Evolutionary conservation across 257 asterid species (phyloP), one percentile per base, ranked within the genome.

Genomic region (Plantago elongata): DNA sequence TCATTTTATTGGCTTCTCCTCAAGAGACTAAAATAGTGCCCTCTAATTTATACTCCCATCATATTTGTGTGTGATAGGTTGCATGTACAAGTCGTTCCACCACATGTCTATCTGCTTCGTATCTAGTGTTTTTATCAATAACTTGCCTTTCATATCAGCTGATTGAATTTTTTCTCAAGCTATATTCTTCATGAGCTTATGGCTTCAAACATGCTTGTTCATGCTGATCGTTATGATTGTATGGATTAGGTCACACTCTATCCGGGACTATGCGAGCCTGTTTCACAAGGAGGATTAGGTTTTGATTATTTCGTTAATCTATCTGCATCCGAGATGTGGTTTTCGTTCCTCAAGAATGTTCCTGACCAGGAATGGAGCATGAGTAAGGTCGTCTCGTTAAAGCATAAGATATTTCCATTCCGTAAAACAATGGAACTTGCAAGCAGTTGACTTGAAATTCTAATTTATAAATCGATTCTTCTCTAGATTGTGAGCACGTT

Each of bases 281-380:
- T 82, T 72, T 78, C 95, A 55, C 97, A 86, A 79, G 99, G 97
- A 74, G 96, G 99, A 78, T 61, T 92, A 77, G 99, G 99, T 71
- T 92, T 89, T 78, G 97, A 89, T 80, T 92, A 75, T 72, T 84
- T 77, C 72, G 96, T 82, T 64, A 92, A 89, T 82, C 86, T 75
- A 68, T 92, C 99, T 65, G 97, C 96, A 61, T 73, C 97, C 47
- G 99, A 89, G 69, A 72, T 83, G 91, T 92, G 95, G 97, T 72
- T 82, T 64, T 77, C 93, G 22, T 81, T 78, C 64, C 81, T 92
- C 54, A 83, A 81, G 77, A 81, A 84, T 57, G 73, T 79, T 65
- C 96, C 93, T n/a, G 96, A 89, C 27, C 80, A 73, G 62, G 84
- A 86, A 70, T 92, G 99, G 99, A 84, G 84, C 83, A 89, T 92